These are phyloP conservation scores for Leishmania martiniquensis DNA, from an alignment of 208 protist genomes.

Conservation along the genomic window DNA sequence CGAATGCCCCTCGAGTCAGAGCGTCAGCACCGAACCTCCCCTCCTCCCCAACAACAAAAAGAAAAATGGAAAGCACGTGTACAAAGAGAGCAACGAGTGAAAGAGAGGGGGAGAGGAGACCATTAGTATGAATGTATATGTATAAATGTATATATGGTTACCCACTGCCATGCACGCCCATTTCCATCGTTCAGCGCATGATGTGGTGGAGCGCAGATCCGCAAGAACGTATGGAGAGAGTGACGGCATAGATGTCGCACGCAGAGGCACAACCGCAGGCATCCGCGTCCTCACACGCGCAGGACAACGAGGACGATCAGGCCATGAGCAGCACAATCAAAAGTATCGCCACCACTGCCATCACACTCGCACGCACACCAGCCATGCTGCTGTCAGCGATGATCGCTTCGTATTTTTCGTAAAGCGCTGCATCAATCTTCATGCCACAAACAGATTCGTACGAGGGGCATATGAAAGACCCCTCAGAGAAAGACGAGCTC, in stretches of 20 bases:
- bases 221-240: too few relatives aligned
- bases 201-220: too few relatives aligned
- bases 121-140: too few relatives aligned
- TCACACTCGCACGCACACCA: background rate
- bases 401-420: background rate
- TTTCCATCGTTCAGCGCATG: too few relatives aligned
- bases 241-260: background rate
- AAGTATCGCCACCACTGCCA: background rate
- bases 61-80: too few relatives aligned
- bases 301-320: background rate
- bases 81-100: too few relatives aligned
- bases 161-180: too few relatives aligned
- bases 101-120: too few relatives aligned
- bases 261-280: background rate
- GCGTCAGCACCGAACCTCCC: too few relatives aligned
- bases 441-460: slow-evolving; percentile 39
- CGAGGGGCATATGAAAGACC: slow-evolving; percentile 37
- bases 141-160: too few relatives aligned
- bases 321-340: slow-evolving; percentile 1
- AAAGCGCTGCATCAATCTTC: background rate
- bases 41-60: too few relatives aligned
- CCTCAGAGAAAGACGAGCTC: slow-evolving; percentile 18
- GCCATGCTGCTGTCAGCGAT: background rate
- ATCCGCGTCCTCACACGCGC: background rate
- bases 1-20: too few relatives aligned